These are phyloP conservation scores for Rhytidiadelphus loreus DNA, from an alignment of 225 moss, liverwort and hornwort species.

Conservation along the genomic window DNA sequence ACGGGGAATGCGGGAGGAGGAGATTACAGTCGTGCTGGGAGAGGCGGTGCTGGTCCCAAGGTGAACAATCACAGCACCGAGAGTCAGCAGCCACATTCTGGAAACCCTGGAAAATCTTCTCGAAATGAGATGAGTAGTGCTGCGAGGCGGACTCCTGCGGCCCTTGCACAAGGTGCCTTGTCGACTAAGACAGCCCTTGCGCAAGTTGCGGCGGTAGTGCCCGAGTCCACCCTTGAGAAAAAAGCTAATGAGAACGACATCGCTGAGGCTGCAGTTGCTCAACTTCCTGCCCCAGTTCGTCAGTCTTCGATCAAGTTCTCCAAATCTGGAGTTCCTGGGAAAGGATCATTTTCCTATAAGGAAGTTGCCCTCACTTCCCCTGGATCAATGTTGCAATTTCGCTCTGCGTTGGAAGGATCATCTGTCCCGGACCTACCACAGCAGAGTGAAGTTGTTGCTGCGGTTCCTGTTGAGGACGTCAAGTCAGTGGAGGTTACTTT, in stretches of 20 bases:
- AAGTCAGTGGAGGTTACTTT: not conserved
- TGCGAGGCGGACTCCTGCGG: not conserved
- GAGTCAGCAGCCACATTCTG: conserved; percentile 3
- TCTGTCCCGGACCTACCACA: not conserved
- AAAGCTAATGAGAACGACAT: conserved; percentile 4
- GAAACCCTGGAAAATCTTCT: conserved; percentile 2
- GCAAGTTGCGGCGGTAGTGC: not conserved
- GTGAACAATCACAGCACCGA: conserved; percentile 2
- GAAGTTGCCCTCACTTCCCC: conserved; percentile 43
- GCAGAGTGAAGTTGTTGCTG: not conserved
- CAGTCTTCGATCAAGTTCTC: conserved; percentile 22
- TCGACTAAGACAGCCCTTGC: not conserved
- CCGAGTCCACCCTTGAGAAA: conserved; percentile 4
- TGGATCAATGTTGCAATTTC: conserved; percentile 20
- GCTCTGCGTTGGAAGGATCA: conserved; percentile 3
- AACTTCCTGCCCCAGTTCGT: conserved; percentile 4
- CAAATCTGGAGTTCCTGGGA: conserved; percentile 19
- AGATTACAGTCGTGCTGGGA: conserved; percentile 20
- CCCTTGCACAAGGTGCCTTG: not conserved
- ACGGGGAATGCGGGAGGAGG: conserved; percentile 10
- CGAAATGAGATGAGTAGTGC: not conserved
- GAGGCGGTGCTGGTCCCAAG: conserved; percentile 4
- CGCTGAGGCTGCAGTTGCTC: not conserved
- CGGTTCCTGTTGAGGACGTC: not conserved
- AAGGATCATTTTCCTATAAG: conserved; percentile 36